phyloP scores from a whole-genome alignment of 2,329 filamentous ascomycete species.

The Fusarium sp. region DNA sequence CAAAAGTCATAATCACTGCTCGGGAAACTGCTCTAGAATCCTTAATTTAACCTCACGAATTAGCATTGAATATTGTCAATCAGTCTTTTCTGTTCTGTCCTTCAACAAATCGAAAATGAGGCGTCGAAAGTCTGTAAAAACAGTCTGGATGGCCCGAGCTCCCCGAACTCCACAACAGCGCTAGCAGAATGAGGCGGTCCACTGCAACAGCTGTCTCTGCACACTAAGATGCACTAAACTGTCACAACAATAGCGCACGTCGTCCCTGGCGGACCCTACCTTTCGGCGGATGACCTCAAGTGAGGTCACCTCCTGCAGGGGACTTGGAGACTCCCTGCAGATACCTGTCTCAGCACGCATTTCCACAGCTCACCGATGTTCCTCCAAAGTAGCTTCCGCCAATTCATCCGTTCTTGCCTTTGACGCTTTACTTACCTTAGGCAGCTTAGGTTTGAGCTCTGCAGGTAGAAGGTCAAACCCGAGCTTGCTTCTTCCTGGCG shows the following conservation, averaged over 20 bases:
- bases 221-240: constrained; percentile 17
- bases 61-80: constrained; percentile 3
- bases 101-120: constrained; percentile 27
- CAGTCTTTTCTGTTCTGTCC: constrained; percentile 6
- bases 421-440: constrained; percentile 28
- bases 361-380: not conserved
- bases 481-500: constrained; percentile 43
- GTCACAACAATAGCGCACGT: constrained; percentile 41
- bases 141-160: constrained; percentile 23
- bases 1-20: not conserved
- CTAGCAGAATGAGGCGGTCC: constrained; percentile 23
- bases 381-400: constrained; percentile 12
- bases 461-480: constrained; percentile 30
- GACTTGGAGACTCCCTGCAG: constrained; percentile 2
- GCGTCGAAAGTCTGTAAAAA: constrained; percentile 26
- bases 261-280: constrained; percentile 40
- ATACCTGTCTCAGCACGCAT: not conserved
- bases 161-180: constrained; percentile 19
- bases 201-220: constrained; percentile 30
- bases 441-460: constrained; percentile 32
- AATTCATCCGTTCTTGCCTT: constrained; percentile 30
- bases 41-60: not conserved
- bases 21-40: not conserved
- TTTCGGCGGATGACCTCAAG: constrained; percentile 35
- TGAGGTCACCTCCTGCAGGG: constrained; percentile 32